Base-by-base conservation (phyloP, 192 early-diverging fungal genomes). In the Coemansia sp. region DNA sequence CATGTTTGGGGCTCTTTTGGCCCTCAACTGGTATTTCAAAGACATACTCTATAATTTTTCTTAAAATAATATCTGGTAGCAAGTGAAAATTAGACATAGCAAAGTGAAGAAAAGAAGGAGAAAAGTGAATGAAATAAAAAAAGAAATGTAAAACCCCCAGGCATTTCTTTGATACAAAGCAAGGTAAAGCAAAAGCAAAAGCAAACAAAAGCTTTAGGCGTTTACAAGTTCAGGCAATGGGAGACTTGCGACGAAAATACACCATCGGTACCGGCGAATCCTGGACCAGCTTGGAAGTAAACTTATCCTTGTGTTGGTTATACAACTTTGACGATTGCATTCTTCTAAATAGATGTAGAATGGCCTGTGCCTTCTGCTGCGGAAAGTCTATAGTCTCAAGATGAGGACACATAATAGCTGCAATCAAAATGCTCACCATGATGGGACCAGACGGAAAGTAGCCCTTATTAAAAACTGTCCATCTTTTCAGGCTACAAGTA, bases 301-400 rank as follows among this genome's bases (percentile, higher is more conserved):
- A 45, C 12, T 21, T 7, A 20, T 15, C 6, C 23, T 45, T 45
- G 5, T 45, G 23, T 5, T 21, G 12, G 20, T 6, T 20, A 20
- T 45, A 45, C 18, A 45, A 17, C 43, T 45, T 45, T 10, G 43
- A 45, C 14, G 43, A 45, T 9, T 45, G 43, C 23, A 45, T 9
- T 10, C 43, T 45, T 20, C 43, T 45, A 20, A 45, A 45, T 10
- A 45, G 20, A 17, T 45, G 16, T 5, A 17, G 10, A 18, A 45
- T 45, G 23, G 43, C 10, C 7, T 11, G 17, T 18, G 11, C 2
- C 11, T 45, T 45, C 23, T 45, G 43, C 17, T 20, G 17, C 11
- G 43, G 12, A 11, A 45, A 45, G 2, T 12, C 18, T 20, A 45
- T 45, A 26, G 43, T 45, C 10, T 45, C 43, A 20, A 45, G 43